Evolutionary conservation across 1,284 basidiomycete genomes (phyloP), one percentile per base, ranked within the genome.

Genomic region (Cystobasidium pallidum): DNA sequence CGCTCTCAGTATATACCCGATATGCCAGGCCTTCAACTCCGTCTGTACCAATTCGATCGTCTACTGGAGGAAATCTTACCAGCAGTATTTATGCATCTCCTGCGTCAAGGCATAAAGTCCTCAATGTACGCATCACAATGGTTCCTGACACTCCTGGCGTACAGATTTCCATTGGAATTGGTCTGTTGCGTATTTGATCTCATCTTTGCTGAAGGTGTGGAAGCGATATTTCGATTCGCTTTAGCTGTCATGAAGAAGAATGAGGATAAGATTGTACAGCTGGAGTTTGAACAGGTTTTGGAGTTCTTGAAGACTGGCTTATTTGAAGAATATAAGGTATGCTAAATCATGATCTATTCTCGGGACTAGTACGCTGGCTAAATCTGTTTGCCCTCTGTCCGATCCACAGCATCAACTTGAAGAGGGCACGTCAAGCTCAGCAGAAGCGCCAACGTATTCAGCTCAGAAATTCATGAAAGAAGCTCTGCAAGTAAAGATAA

Each of bases 1-100:
- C 88, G 95, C 59, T 93, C 94, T 0, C 95, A 98, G 81, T 99
- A 94, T 82, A 85, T 96, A 17, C 94, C 95, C 6, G 94, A 99
- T 78, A 99, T 99, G 95, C 95, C 95, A 0, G 94, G 93, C 73
- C 82, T 99, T 3, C 96, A 98, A 80, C 83, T 95, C 52, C 90
- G 95, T 19, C 84, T 99, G 71, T 88, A 85, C 77, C 83, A 92
- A 87, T 98, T 98, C 81, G 96, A 99, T 80, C 89, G 95, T 21
- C 83, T 98, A 57, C 83, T 97, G 30, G 95, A 99, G 80, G 95
- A 99, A 75, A 80, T 94, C 4, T 83, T 97, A 1, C 95, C 95
- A 2, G 88, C 95, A 8, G 83, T 99, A 7, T 90, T 97, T 79
- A 83, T 92, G 21, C 96, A 98, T 81, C 90, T 99, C 77, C 82